These are phyloP conservation scores for Boletellus ananiceps DNA, from an alignment of 768 basidiomycete genomes.

Conservation along the genomic window DNA sequence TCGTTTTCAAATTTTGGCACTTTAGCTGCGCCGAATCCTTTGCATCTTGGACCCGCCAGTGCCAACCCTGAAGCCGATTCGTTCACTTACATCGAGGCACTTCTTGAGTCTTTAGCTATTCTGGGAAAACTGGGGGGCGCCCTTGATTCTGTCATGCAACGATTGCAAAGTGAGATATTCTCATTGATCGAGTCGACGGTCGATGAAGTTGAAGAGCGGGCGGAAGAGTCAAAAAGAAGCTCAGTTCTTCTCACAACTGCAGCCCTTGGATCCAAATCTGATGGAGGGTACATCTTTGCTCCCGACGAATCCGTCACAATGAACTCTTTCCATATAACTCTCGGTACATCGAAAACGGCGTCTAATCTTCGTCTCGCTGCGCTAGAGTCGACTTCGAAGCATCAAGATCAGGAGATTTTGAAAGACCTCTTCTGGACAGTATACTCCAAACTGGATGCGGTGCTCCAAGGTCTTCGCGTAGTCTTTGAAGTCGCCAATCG, in stretches of 20 bases:
- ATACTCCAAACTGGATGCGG: conserved; percentile 92
- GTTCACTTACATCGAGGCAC: conserved; percentile 87
- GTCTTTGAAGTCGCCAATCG: conserved; percentile 87
- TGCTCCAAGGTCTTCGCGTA: conserved; percentile 85
- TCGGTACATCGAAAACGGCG: conserved; percentile 37
- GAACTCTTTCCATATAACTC: conserved; percentile 22
- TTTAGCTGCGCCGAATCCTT: conserved; percentile 16
- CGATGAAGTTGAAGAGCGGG: conserved; percentile 88
- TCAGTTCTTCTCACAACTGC: conserved; percentile 35
- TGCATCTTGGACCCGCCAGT: conserved; percentile 22
- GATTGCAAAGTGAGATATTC: conserved; percentile 80
- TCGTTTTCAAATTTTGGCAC: conserved; percentile 23
- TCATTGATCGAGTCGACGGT: conserved; percentile 80
- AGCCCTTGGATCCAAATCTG: conserved; percentile 38
- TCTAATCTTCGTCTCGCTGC: conserved; percentile 63
- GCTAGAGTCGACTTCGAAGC: conserved; percentile 67
- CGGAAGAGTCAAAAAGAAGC: conserved; percentile 65
- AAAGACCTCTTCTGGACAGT: conserved; percentile 95
- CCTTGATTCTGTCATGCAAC: conserved; percentile 79
- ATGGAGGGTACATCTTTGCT: conserved; percentile 51
- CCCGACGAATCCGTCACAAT: conserved; percentile 17
- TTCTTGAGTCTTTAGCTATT: conserved; percentile 89
- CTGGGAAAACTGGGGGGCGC: conserved; percentile 83
- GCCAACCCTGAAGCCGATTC: conserved; percentile 88
- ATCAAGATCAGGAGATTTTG: conserved; percentile 79